A percentile compares a stretch with the other conserved stretches of the same genome.
Evolutionary conservation across 2,329 filamentous ascomycete genomes (phyloP).

Genomic region (Onygenales sp.): DNA sequence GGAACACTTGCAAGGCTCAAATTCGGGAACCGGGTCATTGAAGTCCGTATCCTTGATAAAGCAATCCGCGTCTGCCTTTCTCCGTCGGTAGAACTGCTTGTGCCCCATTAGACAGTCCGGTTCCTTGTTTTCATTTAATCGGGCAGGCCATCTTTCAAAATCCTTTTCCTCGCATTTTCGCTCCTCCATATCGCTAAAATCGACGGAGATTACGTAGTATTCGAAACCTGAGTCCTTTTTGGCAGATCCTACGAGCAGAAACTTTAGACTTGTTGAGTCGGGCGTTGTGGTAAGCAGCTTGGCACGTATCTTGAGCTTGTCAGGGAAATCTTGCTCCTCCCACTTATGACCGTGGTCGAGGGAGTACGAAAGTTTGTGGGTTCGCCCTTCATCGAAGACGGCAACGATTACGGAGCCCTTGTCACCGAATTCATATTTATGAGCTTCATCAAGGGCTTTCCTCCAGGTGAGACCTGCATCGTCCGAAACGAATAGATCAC

Average conservation of each 20-base stretch:
- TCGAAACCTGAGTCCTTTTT: slow-evolving; percentile 41
- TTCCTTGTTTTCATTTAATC: slow-evolving; percentile 68
- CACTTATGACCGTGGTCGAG: slow-evolving; percentile 83
- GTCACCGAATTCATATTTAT: slow-evolving; percentile 95
- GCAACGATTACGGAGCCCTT: slow-evolving; percentile 83
- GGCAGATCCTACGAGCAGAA: slow-evolving; percentile 61
- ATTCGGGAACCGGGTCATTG: slow-evolving; percentile 62
- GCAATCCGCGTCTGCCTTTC: slow-evolving; percentile 81
- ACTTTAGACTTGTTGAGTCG: slow-evolving; percentile 88
- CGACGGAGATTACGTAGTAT: slow-evolving; percentile 62
- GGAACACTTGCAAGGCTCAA: slow-evolving; percentile 70
- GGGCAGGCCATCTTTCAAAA: slow-evolving; percentile 82
- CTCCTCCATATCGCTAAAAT: slow-evolving; percentile 76
- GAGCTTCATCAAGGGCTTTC: slow-evolving; percentile 62
- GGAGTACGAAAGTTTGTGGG: slow-evolving; percentile 62
- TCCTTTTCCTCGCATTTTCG: slow-evolving; percentile 66
- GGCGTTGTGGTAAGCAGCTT: slow-evolving; percentile 74
- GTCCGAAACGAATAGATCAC: slow-evolving; percentile 79
- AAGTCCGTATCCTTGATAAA: slow-evolving; percentile 74
- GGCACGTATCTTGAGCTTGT: slow-evolving; percentile 65
- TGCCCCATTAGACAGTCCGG: slow-evolving; percentile 93
- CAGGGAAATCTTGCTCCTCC: slow-evolving; percentile 59
- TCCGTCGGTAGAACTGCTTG: slow-evolving; percentile 73
- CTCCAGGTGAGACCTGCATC: slow-evolving; percentile 83
- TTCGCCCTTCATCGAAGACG: slow-evolving; percentile 57